phyloP scores from a whole-genome alignment of 1,284 basidiomycete genomes.

The Boletus nobilissimus region DNA sequence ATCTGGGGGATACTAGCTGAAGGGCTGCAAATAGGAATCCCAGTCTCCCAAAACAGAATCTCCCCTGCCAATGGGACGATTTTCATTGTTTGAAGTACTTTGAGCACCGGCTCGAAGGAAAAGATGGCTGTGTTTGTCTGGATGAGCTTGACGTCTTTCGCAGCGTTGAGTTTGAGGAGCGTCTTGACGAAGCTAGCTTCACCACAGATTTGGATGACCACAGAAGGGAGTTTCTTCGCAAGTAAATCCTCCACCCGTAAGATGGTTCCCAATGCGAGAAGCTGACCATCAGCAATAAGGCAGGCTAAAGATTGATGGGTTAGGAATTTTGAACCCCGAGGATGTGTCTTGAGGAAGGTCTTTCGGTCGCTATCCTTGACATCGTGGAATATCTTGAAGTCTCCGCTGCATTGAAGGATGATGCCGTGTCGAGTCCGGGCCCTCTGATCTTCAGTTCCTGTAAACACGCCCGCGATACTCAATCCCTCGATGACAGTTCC shows the following conservation, averaged over 20 bases:
- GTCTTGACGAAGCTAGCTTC: conserved; percentile 50
- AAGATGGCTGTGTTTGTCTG: conserved; percentile 70
- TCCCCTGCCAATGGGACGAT: conserved; percentile 58
- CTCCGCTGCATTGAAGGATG: conserved; percentile 52
- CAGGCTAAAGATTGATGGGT: conserved; percentile 63
- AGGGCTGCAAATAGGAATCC: conserved; percentile 28
- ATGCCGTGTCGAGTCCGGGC: conserved; percentile 60
- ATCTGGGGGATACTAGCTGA: conserved; percentile 38
- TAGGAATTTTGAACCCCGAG: conserved; percentile 51
- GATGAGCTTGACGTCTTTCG: conserved; percentile 55
- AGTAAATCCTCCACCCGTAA: conserved; percentile 64
- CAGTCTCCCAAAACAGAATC: conserved; percentile 62
- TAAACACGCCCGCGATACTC: conserved; percentile 50
- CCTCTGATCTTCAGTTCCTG: conserved; percentile 48
- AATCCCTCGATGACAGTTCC: conserved; percentile 57
- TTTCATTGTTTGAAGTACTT: conserved; percentile 58
- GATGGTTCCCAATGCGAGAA: conserved; percentile 64
- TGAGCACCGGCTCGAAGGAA: conserved; percentile 68
- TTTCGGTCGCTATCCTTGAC: conserved; percentile 48
- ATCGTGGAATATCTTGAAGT: conserved; percentile 56
- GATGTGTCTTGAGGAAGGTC: conserved; percentile 53
- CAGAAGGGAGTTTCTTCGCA: conserved; percentile 55
- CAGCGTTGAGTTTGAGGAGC: conserved; percentile 53
- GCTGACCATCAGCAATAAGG: conserved; percentile 58
- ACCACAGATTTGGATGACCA: conserved; percentile 64